phyloP scores from a whole-genome alignment of 2,329 filamentous ascomycete genomes.

The Chaetomium globosum region DNA sequence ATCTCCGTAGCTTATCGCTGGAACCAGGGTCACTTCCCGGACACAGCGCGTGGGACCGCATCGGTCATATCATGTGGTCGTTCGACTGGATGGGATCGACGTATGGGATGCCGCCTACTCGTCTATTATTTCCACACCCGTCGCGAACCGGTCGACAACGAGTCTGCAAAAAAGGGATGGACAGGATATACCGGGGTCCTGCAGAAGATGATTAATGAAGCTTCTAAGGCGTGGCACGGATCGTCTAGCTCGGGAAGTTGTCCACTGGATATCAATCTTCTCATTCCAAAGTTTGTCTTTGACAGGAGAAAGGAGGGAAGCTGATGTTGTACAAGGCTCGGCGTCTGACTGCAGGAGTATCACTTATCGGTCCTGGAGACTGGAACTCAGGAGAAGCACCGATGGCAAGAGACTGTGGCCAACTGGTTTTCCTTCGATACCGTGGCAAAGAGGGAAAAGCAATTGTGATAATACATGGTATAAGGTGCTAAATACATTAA shows the following conservation, averaged over 20 bases:
- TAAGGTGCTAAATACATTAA: too few species aligned
- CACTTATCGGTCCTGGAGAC: not conserved
- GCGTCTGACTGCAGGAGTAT: not conserved
- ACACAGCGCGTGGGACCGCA: not conserved
- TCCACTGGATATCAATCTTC: constrained; percentile 29
- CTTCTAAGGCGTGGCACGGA: constrained; percentile 22
- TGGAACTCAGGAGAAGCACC: not conserved
- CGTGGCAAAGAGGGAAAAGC: not conserved
- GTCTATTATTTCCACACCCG: constrained; percentile 28
- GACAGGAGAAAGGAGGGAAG: constrained; percentile 1
- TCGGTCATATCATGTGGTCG: not conserved
- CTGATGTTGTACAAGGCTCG: not conserved
- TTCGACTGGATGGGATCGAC: not conserved
- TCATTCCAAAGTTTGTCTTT: constrained; percentile 21
- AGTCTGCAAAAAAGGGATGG: not conserved
- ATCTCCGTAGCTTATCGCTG: not conserved
- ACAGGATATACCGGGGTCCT: constrained; percentile 32
- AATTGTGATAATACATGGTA: not conserved
- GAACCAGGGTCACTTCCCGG: not conserved
- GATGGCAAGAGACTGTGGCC: not conserved
- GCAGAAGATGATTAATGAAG: constrained; percentile 30
- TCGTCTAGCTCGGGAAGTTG: constrained; percentile 31
- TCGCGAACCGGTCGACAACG: constrained; percentile 8
- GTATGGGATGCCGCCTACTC: constrained; percentile 20
- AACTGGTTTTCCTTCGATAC: not conserved